Percentiles rank a stretch among this genome's conserved stretches.
phyloP scores from a whole-genome alignment of 2,329 filamentous ascomycete genomes.

The Sclerotinia subarctica region DNA sequence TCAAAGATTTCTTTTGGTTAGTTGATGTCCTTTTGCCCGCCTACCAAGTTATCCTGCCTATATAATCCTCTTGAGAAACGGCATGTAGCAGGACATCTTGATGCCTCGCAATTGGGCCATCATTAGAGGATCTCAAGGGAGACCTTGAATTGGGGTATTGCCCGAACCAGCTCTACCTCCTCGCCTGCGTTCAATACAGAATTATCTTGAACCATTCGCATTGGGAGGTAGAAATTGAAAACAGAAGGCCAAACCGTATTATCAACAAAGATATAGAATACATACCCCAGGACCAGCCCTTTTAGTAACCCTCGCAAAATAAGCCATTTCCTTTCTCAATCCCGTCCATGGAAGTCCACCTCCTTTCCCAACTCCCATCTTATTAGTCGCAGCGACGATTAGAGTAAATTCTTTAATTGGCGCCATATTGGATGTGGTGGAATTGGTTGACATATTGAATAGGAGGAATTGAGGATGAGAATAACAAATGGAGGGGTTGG shows the following conservation, averaged over 20 bases:
- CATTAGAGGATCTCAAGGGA: not conserved
- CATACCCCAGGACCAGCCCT: conserved; percentile 43
- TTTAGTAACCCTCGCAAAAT: conserved; percentile 88
- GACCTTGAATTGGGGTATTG: no score
- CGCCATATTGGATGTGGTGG: conserved; percentile 20
- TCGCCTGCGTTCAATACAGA: not conserved
- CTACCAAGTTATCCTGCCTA: not conserved
- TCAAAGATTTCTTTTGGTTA: not conserved
- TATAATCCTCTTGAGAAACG: no score
- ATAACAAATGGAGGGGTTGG: conserved; percentile 5
- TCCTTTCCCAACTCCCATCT: conserved; percentile 79
- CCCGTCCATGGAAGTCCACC: conserved; percentile 86
- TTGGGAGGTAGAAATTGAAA: not conserved
- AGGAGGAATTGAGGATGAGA: not conserved
- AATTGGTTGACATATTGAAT: conserved; percentile 2
- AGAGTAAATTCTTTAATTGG: conserved; percentile 65
- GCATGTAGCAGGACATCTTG: not conserved
- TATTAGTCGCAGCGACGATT: conserved; percentile 86
- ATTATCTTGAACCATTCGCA: not conserved
- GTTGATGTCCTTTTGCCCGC: not conserved
- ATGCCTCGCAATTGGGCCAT: not conserved
- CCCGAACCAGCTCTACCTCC: not conserved
- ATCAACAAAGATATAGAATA: not conserved
- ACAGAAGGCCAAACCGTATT: no score
- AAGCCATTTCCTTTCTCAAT: conserved; percentile 87